phyloP scores from a whole-genome alignment of 345 rosid species.

The Eucalyptus regnans region DNA sequence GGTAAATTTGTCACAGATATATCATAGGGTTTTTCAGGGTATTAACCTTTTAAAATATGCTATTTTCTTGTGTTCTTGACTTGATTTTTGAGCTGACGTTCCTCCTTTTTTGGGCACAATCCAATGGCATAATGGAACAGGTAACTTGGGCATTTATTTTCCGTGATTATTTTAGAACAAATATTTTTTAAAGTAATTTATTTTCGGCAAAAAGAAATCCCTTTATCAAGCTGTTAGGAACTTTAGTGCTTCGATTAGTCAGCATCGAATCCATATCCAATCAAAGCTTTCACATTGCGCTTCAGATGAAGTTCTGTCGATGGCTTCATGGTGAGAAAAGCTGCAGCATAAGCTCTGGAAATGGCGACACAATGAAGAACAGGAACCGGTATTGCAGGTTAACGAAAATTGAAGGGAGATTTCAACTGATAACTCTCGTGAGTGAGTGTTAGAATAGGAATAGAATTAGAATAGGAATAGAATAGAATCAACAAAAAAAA shows the following conservation, averaged over 20 bases:
- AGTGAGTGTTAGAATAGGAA: too few species aligned
- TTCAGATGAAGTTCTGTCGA: background rate
- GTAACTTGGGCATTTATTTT: too few species aligned
- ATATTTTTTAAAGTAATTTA: background rate
- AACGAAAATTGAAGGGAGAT: background rate
- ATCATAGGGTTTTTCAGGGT: too few species aligned
- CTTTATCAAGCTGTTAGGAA: background rate
- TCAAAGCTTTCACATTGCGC: background rate
- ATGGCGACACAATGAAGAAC: background rate
- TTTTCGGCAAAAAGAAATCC: background rate
- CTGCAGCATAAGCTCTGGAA: background rate
- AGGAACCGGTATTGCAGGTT: background rate
- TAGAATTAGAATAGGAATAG: too few species aligned
- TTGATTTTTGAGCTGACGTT: too few species aligned
- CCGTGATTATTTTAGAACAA: background rate
- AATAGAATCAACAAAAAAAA: too few species aligned
- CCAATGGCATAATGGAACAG: too few species aligned
- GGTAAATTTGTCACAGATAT: too few species aligned
- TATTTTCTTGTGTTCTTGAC: too few species aligned
- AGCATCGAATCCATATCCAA: background rate
- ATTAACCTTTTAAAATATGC: too few species aligned
- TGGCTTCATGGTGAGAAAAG: background rate
- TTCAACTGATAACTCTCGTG: background rate
- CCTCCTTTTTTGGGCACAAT: too few species aligned
- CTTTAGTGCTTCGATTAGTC: background rate